Base-by-base conservation (phyloP, 2,329 filamentous ascomycete genomes). In the Pseudogymnoascus sp. region DNA sequence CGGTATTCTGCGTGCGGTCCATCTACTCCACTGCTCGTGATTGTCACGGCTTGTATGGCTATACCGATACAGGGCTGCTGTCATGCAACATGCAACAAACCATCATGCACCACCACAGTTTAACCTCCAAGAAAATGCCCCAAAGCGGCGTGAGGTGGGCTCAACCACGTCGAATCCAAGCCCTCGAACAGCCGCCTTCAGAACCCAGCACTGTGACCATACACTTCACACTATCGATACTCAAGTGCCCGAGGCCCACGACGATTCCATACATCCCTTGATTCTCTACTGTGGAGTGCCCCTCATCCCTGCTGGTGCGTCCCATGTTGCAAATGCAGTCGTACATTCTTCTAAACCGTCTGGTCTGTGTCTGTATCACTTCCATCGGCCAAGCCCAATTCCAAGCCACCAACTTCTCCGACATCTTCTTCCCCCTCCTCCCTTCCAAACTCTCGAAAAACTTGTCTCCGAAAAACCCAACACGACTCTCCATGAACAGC, bases 281-380 rank as follows among this genome's bases (percentile, higher is more conserved):
- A 33, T 19, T 56, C 50, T 19, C n/a, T 53, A 33, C n/a, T 56
- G 50, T 56, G 50, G 50, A 19, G 14, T 56, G 50, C 50, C 50
- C 50, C 50, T 56, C 29, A 56, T 33, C 50, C 50, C 50, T 56
- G 50, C 50, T 56, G 50, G 50, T 56, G 50, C 50, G 50, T 56
- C 50, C 50, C 50, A 56, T 56, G 50, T 56, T 56, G 50, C 50
- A 56, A 56, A 56, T 56, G 50, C 50, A 56, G 33, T 56, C 50
- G 50, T 19, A 56, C 50, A 19, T 56, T 33, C 50, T 56, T 56
- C 29, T 56, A 29, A 56, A 56, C 50, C 50, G 50, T 56, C 50
- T 33, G 29, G 50, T 56, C 50, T 56, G 50, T 56, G 50, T 56
- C 50, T 56, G 50, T 56, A 56, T 29, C 50, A 56, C 50, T 56